Percentiles rank a stretch among this genome's conserved stretches.
These are phyloP conservation scores for Oryza nivara DNA, from an alignment of 176 grass and related monocot genomes.

Conservation along the genomic window DNA sequence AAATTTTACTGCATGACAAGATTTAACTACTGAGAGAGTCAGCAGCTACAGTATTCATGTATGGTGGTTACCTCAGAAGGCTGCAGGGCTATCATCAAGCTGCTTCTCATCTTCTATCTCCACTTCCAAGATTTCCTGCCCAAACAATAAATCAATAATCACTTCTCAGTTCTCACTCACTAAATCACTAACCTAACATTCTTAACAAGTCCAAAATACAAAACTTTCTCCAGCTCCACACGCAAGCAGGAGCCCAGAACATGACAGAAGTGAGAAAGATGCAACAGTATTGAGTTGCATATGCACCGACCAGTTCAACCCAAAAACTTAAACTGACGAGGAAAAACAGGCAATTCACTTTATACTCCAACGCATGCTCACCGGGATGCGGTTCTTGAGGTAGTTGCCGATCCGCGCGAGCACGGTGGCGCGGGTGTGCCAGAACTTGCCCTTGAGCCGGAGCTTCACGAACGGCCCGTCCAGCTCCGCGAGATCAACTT, in stretches of 20 bases:
- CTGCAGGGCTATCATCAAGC: conserved; percentile 78
- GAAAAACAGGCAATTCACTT: too few species aligned
- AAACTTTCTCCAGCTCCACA: not conserved
- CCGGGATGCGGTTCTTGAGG: conserved; percentile 94
- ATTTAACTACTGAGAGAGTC: not conserved
- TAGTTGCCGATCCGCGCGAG: conserved; percentile 78
- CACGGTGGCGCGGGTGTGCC: conserved; percentile 78
- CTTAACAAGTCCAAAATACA: not conserved
- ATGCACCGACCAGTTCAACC: too few species aligned
- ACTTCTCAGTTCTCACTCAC: too few species aligned
- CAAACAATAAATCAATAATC: not conserved
- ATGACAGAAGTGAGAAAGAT: not conserved
- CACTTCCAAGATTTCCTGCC: conserved; percentile 88
- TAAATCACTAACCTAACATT: not conserved
- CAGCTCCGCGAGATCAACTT: conserved; percentile 85
- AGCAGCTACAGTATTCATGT: not conserved
- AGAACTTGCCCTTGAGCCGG: conserved; percentile 79
- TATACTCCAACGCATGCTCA: conserved; percentile 18
- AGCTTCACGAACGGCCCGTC: conserved; percentile 93
- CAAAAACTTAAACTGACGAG: too few species aligned
- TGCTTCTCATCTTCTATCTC: conserved; percentile 94
- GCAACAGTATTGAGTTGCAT: not conserved
- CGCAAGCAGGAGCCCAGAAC: not conserved
- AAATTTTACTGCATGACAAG: not conserved
- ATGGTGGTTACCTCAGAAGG: conserved; percentile 58